These are phyloP conservation scores for Ascochyta lentis DNA, from an alignment of 2,329 filamentous ascomycete genomes.

Conservation along the genomic window DNA sequence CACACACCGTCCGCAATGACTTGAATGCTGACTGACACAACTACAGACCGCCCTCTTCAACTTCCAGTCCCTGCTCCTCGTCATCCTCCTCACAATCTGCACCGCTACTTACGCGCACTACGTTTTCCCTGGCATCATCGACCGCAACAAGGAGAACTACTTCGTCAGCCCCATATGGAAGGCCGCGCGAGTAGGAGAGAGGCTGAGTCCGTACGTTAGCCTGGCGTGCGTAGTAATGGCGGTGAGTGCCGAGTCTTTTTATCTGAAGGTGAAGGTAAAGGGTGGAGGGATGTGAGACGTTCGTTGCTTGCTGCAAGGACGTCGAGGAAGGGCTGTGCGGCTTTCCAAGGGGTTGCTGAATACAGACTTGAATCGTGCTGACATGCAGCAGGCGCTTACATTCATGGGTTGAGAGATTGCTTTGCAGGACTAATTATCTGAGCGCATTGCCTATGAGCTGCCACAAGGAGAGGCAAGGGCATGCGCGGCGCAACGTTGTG, in stretches of 20 bases:
- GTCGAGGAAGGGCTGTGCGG: not conserved
- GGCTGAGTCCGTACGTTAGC: constrained; percentile 93
- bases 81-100: constrained; percentile 93
- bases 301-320: not conserved
- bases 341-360: not conserved
- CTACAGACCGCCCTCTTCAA: constrained; percentile 93
- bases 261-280: not conserved
- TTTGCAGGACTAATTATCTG: not conserved
- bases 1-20: not conserved
- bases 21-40: constrained; percentile 4
- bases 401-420: constrained; percentile 31
- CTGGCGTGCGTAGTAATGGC: constrained; percentile 94
- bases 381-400: constrained; percentile 32
- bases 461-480: constrained; percentile 8
- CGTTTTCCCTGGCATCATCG: constrained; percentile 86
- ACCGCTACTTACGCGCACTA: constrained; percentile 93
- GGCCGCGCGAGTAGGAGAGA: constrained; percentile 87
- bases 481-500: not conserved
- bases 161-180: constrained; percentile 94
- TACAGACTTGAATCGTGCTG: not conserved
- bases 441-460: constrained; percentile 1
- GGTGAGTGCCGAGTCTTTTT: constrained; percentile 55
- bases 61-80: constrained; percentile 94
- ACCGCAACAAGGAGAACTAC: constrained; percentile 85
- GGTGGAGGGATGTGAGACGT: not conserved